Evolutionary conservation across 1,139 yeast species (phyloP).

Genomic region (Protomyces lactucae-debilis): DNA sequence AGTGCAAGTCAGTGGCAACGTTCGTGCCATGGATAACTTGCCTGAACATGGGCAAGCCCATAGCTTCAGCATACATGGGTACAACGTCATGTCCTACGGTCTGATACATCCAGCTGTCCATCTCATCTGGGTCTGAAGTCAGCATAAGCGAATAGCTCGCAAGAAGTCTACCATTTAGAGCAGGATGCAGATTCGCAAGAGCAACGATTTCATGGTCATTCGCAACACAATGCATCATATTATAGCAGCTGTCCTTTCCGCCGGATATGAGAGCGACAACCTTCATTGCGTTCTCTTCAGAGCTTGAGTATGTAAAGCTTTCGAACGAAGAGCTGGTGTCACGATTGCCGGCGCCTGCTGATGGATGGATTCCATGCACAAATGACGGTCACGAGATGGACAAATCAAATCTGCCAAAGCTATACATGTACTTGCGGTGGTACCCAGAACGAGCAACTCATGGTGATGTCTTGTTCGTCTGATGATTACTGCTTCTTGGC

Average conservation of each 20-base stretch:
- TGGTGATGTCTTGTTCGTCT: no score
- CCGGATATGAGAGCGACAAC: slow-evolving; percentile 90
- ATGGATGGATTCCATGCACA: not conserved
- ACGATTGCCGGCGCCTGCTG: not conserved
- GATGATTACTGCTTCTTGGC: not conserved
- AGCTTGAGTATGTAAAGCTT: not conserved
- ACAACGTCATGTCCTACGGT: slow-evolving; percentile 93
- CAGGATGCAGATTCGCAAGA: slow-evolving; percentile 77
- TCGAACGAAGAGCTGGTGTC: not conserved
- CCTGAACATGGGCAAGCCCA: slow-evolving; percentile 75
- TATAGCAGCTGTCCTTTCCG: slow-evolving; percentile 92
- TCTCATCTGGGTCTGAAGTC: slow-evolving; percentile 47
- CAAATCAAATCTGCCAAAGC: no score
- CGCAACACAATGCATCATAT: slow-evolving; percentile 72
- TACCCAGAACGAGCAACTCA: no score
- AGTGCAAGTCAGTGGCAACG: slow-evolving; percentile 63
- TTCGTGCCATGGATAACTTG: slow-evolving; percentile 62
- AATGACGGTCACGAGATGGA: not conserved
- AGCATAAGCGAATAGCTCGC: slow-evolving; percentile 33
- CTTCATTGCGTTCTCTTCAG: slow-evolving; percentile 52
- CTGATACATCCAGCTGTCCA: slow-evolving; percentile 95
- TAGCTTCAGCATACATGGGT: slow-evolving; percentile 58
- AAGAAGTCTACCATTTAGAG: slow-evolving; percentile 38
- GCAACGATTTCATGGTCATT: slow-evolving; percentile 83
- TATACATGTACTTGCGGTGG: no score